phyloP scores from a whole-genome alignment of 257 asterid genomes.

The Capsicum baccatum region DNA sequence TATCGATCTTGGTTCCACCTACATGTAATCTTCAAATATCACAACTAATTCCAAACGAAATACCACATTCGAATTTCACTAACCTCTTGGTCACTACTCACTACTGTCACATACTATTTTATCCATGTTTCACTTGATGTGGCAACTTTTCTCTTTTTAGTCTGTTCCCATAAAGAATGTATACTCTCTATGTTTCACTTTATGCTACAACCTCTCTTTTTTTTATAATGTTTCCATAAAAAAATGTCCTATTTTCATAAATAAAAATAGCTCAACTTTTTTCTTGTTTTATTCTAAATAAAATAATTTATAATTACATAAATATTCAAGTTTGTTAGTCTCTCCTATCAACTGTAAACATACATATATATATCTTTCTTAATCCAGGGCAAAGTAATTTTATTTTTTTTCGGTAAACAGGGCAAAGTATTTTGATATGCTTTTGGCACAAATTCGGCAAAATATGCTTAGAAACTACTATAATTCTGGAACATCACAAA shows the following conservation, averaged over 20 bases:
- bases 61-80: background rate
- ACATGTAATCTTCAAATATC: background rate
- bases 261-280: no score
- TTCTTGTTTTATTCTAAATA: no score
- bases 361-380: background rate
- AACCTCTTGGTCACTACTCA: background rate
- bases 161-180: no score
- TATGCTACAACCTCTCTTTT: no score
- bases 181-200: no score
- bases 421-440: background rate
- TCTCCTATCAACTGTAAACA: background rate
- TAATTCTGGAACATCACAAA: background rate
- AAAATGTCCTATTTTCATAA: no score
- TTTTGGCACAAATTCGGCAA: conserved; percentile 23
- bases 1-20: background rate
- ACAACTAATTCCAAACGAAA: background rate
- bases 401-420: background rate
- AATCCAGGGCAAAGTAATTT: background rate
- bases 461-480: background rate
- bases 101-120: background rate
- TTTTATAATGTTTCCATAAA: no score
- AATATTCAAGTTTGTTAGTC: background rate
- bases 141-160: no score
- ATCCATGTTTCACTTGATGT: no score
- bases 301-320: no score